phyloP scores from a whole-genome alignment of 345 rosid genomes.

The Conringia planisiliqua region DNA sequence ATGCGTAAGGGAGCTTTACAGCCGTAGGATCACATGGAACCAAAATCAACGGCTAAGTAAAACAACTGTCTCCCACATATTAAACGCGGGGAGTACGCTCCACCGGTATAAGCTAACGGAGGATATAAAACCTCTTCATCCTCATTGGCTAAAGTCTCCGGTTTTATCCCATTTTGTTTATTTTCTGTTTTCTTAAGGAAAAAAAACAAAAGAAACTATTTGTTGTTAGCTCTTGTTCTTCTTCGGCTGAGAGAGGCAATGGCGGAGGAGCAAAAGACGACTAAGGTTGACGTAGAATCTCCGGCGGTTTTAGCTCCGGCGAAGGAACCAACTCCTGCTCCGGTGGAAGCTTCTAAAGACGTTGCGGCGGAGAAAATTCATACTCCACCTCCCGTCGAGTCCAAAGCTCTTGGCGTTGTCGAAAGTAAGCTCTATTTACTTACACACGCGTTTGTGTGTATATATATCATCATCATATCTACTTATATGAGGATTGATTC shows the following conservation, averaged over 20 bases:
- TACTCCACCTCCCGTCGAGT: conserved; percentile 41
- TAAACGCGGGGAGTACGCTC: conserved; percentile 30
- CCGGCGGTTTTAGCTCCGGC: conserved; percentile 27
- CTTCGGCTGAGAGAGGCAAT: conserved; percentile 27
- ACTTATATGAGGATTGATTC: background rate
- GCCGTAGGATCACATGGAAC: conserved; percentile 40
- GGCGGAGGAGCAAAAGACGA: conserved; percentile 57
- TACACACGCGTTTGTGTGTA: background rate
- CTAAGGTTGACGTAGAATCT: conserved; percentile 31
- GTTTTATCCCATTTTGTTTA: background rate
- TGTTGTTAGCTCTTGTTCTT: background rate
- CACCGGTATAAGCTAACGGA: conserved; percentile 23
- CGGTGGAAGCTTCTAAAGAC: conserved; percentile 22
- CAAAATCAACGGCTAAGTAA: conserved; percentile 29
- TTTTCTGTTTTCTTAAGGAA: background rate
- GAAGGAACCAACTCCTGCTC: conserved; percentile 31
- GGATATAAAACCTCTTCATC: conserved; percentile 15
- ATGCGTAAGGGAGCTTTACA: background rate
- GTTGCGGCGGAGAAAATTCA: conserved; percentile 38
- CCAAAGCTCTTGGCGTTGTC: conserved; percentile 57
- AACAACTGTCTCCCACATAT: conserved; percentile 11
- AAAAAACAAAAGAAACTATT: background rate
- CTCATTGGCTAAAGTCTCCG: background rate
- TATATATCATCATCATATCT: too few relatives aligned
- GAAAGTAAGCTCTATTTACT: conserved; percentile 45